Evolutionary conservation across 257 asterid genomes (phyloP), one percentile per base, ranked within the genome.

Genomic region (Galeopsis tetrahit): DNA sequence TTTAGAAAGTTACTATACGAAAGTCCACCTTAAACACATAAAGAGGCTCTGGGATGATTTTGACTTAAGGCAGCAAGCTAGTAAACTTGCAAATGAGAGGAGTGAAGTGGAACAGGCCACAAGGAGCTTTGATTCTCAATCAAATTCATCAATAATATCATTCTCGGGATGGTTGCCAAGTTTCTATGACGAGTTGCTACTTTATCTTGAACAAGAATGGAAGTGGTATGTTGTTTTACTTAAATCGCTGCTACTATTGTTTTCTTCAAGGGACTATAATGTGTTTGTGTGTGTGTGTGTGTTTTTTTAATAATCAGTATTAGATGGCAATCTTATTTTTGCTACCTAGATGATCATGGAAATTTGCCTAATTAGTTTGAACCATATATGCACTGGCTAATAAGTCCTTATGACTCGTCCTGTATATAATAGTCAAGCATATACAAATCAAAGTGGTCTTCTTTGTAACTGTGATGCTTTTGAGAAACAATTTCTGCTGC

Each of bases 141-240:
- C 85, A 13, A 83, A 55, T 75, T 15, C 68, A 10, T 64, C 81
- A 32, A 46, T 43, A 1, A 60, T 88, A 63, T 82, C 95, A 72
- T 90, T 92, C 81, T 83, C 98, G 17, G 85, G 87, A 79, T 95
- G 98, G 98, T 74, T 95, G 82, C 95, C 95, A 21, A 87, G 79
- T 82, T 95, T 95, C 85, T 92, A 92, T 6, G 99, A 95, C 69
- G 98, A 90, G 86, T 82, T 95, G 82, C 86, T 95, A 69, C 96
- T 92, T 58, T 95, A 90, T 83, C 94, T 95, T 75, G 99, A 95
- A 81, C 99, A 95, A 84, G 99, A 92, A 80, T 95, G 98, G 99
- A 95, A 95, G 84, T 95, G 99, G 98, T 95, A 86, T 32, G 80
- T 33, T 64, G 74, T 66, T 32, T 42, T 35, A 42, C 51, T 39